Evolutionary conservation across 192 early-diverging fungal species (phyloP).

Genomic region (Phycomyces blakesleeanus): DNA sequence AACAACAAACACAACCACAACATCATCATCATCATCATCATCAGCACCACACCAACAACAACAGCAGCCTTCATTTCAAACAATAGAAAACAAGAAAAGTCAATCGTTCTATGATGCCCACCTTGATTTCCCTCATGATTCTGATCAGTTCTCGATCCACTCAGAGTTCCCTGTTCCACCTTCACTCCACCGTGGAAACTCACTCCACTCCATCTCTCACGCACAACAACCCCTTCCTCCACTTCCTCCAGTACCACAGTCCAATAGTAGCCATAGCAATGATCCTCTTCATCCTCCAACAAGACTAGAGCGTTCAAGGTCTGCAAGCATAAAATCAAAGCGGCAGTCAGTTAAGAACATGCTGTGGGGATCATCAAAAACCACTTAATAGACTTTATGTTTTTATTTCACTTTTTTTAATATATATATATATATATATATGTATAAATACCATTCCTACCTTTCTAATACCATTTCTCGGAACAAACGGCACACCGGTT

Average conservation of each 20-base stretch:
- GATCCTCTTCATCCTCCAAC: not conserved
- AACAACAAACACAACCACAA: too few relatives aligned
- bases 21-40: not conserved
- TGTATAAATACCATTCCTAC: too few relatives aligned
- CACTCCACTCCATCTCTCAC: not conserved
- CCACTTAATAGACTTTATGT: constrained; percentile 1
- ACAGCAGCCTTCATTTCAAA: not conserved
- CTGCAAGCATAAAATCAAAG: not conserved
- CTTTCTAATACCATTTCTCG: too few relatives aligned
- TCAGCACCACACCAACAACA: not conserved
- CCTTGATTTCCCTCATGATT: constrained; percentile 29
- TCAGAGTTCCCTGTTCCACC: constrained; percentile 4
- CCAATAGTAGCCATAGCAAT: not conserved
- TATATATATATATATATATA: too few relatives aligned
- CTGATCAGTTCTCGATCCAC: constrained; percentile 25
- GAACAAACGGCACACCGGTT: too few relatives aligned
- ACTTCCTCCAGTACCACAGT: not conserved
- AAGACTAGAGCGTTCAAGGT: not conserved
- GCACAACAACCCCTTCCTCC: not conserved
- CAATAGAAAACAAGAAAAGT: not conserved
- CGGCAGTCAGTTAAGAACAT: not conserved
- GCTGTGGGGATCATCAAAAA: not conserved
- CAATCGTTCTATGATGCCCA: constrained; percentile 2
- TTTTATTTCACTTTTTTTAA: not conserved
- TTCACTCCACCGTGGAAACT: not conserved